These are phyloP conservation scores for Kluyveromyces marxianus DNA, from an alignment of 1,139 yeast species.

Conservation along the genomic window DNA sequence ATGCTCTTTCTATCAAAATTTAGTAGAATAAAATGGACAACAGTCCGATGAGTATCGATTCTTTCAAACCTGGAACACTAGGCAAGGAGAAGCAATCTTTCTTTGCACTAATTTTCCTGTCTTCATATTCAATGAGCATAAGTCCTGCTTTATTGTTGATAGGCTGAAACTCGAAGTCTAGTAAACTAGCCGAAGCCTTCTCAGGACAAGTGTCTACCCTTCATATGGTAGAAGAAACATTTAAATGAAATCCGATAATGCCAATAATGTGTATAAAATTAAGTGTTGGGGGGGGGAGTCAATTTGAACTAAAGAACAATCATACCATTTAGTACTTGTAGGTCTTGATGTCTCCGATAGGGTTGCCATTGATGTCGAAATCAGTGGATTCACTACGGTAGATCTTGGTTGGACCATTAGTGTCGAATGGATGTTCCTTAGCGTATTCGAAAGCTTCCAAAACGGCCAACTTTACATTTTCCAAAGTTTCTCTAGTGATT, in stretches of 20 bases:
- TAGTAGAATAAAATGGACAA: no score
- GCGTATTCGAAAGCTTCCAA: conserved; percentile 50
- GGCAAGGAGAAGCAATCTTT: no score
- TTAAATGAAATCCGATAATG: conserved; percentile 7
- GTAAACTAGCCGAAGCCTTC: not conserved
- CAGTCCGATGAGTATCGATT: not conserved
- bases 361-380: conserved; percentile 26
- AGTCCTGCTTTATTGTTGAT: not conserved
- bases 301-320: not conserved
- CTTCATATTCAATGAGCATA: conserved; percentile 1
- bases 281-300: not conserved
- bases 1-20: not conserved
- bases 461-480: conserved; percentile 53
- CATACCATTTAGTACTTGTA: conserved; percentile 21
- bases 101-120: not conserved
- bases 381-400: conserved; percentile 34
- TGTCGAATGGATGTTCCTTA: conserved; percentile 34
- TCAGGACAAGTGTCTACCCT: conserved; percentile 6
- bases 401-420: conserved; percentile 36
- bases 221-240: conserved; percentile 6
- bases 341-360: conserved; percentile 27
- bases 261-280: conserved; percentile 6
- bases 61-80: not conserved
- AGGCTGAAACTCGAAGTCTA: not conserved
- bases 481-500: conserved; percentile 57